phyloP scores from a whole-genome alignment of 2,329 filamentous ascomycete species.

The Cordyceps fumosorosea region DNA sequence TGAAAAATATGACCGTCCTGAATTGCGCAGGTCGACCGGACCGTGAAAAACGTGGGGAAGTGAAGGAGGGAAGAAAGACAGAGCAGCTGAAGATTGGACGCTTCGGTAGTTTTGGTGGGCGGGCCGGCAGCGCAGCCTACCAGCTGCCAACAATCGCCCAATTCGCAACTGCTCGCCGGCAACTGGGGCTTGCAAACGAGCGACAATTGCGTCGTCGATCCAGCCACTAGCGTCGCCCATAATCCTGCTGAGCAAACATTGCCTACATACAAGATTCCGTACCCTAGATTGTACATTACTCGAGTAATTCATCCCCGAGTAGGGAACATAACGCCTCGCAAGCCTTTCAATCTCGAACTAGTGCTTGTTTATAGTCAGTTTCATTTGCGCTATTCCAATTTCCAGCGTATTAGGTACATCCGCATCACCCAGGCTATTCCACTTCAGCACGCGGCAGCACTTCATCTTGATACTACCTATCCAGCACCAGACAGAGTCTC shows the following conservation, averaged over 20 bases:
- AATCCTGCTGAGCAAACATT: background rate
- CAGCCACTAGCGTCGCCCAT: background rate
- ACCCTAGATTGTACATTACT: background rate
- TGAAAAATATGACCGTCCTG: background rate
- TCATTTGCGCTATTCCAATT: no score
- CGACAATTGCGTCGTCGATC: background rate
- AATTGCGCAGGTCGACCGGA: slow-evolving; percentile 8
- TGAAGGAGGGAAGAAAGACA: slow-evolving; percentile 3
- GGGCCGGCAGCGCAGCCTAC: background rate
- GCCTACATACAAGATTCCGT: background rate
- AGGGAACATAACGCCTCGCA: no score
- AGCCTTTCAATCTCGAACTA: no score
- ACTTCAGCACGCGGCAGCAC: background rate
- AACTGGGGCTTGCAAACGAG: background rate
- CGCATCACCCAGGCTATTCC: no score
- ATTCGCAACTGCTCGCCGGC: background rate
- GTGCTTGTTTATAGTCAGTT: no score
- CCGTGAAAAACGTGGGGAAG: slow-evolving; percentile 8
- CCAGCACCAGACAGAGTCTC: background rate
- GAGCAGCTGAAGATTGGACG: slow-evolving; percentile 7
- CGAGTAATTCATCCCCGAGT: background rate
- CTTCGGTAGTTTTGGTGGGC: background rate
- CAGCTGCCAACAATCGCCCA: background rate
- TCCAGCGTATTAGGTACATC: no score
- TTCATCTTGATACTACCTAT: background rate